Evolutionary conservation across 371 early-diverging fungal species (phyloP).

Genomic region (Haplosporangium sp.): DNA sequence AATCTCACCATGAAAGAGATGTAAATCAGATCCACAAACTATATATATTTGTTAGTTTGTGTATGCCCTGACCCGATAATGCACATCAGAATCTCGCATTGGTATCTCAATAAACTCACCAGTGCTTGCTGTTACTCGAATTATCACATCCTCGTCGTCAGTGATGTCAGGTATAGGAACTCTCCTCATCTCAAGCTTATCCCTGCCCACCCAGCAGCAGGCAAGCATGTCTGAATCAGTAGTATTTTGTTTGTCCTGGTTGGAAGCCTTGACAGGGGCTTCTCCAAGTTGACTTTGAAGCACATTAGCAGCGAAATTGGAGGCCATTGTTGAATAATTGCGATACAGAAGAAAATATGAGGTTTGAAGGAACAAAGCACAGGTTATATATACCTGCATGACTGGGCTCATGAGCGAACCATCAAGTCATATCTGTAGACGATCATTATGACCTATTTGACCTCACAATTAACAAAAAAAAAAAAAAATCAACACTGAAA

Average conservation of each 20-base stretch:
- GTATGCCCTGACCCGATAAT: neutral
- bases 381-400: no score
- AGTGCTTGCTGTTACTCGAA: constrained; percentile 64
- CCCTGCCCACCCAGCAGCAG: constrained; percentile 62
- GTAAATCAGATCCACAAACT: constrained; percentile 75
- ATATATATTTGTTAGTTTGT: constrained; percentile 15
- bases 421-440: no score
- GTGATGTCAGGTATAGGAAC: constrained; percentile 63
- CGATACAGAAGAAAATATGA: no score
- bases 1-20: constrained; percentile 69
- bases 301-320: constrained; percentile 62
- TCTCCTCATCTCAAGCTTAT: constrained; percentile 59
- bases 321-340: constrained; percentile 9
- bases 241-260: constrained; percentile 56
- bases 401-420: no score
- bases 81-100: neutral
- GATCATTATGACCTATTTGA: no score
- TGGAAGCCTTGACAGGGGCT: constrained; percentile 55
- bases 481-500: no score
- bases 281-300: constrained; percentile 59
- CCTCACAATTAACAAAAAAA: no score
- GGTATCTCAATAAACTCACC: constrained; percentile 11
- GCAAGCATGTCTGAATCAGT: constrained; percentile 58
- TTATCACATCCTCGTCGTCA: constrained; percentile 65
- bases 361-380: no score